Evolutionary conservation across 108 stramenopile species (phyloP), one percentile per base, ranked within the genome.

Genomic region (Pseudonitzschia multistriata): DNA sequence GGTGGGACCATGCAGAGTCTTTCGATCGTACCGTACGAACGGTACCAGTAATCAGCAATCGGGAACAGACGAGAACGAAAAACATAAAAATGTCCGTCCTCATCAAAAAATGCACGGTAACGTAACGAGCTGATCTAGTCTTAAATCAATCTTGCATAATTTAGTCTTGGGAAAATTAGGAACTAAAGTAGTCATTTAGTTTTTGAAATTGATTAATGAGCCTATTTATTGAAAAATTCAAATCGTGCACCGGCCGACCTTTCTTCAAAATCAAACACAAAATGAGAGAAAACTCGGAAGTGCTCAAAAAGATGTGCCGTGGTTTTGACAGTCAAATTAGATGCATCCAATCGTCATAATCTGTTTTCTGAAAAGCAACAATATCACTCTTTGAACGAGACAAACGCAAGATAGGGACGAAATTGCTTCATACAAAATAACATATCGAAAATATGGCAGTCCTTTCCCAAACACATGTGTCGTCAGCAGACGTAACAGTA

Each of bases 161-260:
- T 52, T 25, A 52, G 50, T 52, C 50, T 52, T 52, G 50, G n/a
- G n/a, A n/a, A n/a, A 24, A 52, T 45, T 2, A 52, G 25, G 50
- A 52, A 24, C 50, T 52, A 24, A 52, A 52, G 24, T 52, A 52
- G 50, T 52, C 25, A 52, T 52, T 52, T 52, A n/a, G n/a, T n/a
- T n/a, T n/a, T n/a, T n/a, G n/a, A n/a, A n/a, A n/a, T n/a, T 8
- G 42, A 45, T 45, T 52, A n/a, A 52, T 24, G 25, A 49, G 2
- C 50, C 17, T 45, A 45, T 3, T 10, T 45, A 45, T 45, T 45
- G 42, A 52, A 52, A 42, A 25, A 52, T 52, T 52, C 25, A 52
- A 52, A 52, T 25, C 24, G 25, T 24, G 50, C 50, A 52, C 50
- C 50, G 50, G 50, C 50, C 50, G 50, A 52, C 24, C 50, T 25